phyloP scores from a whole-genome alignment of 345 rosid species.

The Gynandropsis gynandra region DNA sequence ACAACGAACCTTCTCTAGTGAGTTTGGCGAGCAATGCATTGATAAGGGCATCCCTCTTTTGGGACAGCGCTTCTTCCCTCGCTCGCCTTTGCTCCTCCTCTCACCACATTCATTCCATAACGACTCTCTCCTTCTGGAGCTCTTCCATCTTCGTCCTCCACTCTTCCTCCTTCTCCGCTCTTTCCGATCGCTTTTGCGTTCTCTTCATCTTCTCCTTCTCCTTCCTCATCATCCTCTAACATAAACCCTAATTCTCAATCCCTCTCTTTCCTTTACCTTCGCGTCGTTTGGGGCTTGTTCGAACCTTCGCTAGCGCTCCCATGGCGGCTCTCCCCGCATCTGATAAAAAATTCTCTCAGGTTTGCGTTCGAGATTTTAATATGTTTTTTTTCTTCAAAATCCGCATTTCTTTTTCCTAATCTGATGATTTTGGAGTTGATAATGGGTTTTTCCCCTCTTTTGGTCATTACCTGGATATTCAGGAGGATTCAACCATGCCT shows the following conservation, averaged over 20 bases:
- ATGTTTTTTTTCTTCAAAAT: slow-evolving; percentile 11
- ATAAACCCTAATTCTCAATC: too few species aligned
- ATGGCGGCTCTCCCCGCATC: slow-evolving; percentile 60
- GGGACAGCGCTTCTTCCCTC: too few species aligned
- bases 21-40: too few species aligned
- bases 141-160: too few species aligned
- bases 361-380: slow-evolving; percentile 16
- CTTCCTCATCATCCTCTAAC: slow-evolving; percentile 24
- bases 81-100: too few species aligned
- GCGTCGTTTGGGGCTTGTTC: slow-evolving; percentile 32
- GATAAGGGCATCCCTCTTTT: too few species aligned
- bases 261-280: too few species aligned
- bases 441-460: not conserved
- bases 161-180: too few species aligned
- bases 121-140: too few species aligned
- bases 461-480: slow-evolving; percentile 14
- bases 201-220: slow-evolving; percentile 31
- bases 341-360: slow-evolving; percentile 46
- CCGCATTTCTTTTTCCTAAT: slow-evolving; percentile 10
- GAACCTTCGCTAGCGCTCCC: slow-evolving; percentile 38
- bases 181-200: slow-evolving; percentile 38
- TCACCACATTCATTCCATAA: too few species aligned
- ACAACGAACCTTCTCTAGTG: too few species aligned
- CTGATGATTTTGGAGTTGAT: slow-evolving; percentile 16
- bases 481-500: slow-evolving; percentile 60